Base-by-base conservation (phyloP, 1,284 basidiomycete genomes). In the Puccinia horiana region DNA sequence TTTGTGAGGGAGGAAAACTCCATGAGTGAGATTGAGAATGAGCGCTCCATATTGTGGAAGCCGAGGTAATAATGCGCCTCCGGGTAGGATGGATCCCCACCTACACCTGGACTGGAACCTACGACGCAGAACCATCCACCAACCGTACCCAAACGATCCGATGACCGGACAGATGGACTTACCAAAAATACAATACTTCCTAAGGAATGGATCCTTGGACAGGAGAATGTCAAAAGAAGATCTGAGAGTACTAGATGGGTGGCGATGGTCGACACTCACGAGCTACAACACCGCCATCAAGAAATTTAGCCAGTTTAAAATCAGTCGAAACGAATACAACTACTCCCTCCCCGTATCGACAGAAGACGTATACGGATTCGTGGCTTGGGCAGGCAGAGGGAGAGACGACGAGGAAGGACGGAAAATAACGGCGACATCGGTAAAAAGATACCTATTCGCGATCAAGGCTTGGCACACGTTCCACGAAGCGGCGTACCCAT, bases 381-480 rank as follows among this genome's bases (percentile, higher is more conserved):
- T 63, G 35, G 12, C 61, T 4, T 63, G 61, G 61, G 61, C 61
- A 5, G 35, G 29, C 20, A n/a, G 26, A 20, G 35, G 35, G 12
- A 32, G n/a, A 16, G 35, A 32, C n/a, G 61, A 58, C 2, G 12
- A 32, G 5, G 37, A 1, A 9, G 26, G 11, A 49, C 3, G n/a
- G 11, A 58, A 76, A 20, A 56, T 76, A 3, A 44, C 1, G 1
- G 44, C 74, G 12, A 11, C 3, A 1, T 54, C 49, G 11, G 6
- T 76, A 2, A 58, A 58, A 14, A 58, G 54, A 11, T 76, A 76
- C 40, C 35, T 76, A 1, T 76, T 35, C 54, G 74, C 44, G 4
- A 1, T 76, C 0, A 49, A 76, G 35, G 42, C 72, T 9, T 75
- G 72, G 72, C 42, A 75, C 35, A 47, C n/a, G 8, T 75, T 52